Base-by-base conservation (phyloP, 1,284 basidiomycete species). In the Pseudozyma hubeiensis region DNA sequence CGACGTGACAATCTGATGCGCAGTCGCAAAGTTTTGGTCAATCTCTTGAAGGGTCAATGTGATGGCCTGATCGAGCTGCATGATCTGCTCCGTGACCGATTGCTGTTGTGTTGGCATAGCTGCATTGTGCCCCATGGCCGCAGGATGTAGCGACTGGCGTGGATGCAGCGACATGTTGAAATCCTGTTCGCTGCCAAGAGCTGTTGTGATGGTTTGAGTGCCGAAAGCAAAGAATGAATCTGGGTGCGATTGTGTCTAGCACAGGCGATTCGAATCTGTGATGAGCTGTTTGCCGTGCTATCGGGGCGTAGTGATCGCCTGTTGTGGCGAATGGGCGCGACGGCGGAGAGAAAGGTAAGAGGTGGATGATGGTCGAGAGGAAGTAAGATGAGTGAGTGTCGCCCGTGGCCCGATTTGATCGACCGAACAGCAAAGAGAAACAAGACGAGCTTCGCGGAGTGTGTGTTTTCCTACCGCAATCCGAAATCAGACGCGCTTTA, bases 61-160 rank as follows among this genome's bases (percentile, higher is more conserved):
- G 78, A 97, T 97, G 77, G 96, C 88, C 84, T 96, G 94, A 85
- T 97, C 94, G 66, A 97, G 93, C 85, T 95, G 93, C 83, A 97
- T 93, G 61, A 94, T 91, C 87, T 94, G 91, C 83, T 93, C 92
- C 48, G 89, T 88, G 37, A 92, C 88, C 30, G 93, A 69, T 9
- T 71, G 57, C 44, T 64, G 65, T 37, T 60, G 72, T 17, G 49
- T 53, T 5, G 67, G 68, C 56, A 75, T 53, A 19, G 67, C 43
- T 4, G 63, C 66, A 29, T 62, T 61, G 44, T 60, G 53, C 14
- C 39, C 46, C 63, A 68, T 65, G 14, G 72, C 72, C 40, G 56
- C 57, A 6, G 72, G 67, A 54, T 75, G 67, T 45, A 70, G 67
- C 61, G 72, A 75, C 54, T 75, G 72, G 4, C 72, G 63, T 29